phyloP scores from a whole-genome alignment of 139 green algal species.

The Coccomyxa sp. region DNA sequence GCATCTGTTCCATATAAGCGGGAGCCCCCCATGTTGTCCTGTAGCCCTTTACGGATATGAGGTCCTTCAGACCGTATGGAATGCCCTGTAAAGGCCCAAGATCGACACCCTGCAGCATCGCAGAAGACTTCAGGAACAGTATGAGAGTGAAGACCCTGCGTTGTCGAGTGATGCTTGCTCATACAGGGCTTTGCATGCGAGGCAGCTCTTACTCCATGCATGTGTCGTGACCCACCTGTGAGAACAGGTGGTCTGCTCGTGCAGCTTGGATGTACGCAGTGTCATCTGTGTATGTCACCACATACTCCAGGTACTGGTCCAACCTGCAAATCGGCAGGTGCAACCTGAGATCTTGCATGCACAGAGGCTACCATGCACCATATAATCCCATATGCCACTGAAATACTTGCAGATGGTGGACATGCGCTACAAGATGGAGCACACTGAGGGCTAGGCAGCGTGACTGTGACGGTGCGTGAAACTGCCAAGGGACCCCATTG shows the following conservation, averaged over 20 bases:
- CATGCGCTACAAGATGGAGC: background rate
- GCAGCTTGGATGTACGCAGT: slow-evolving; percentile 18
- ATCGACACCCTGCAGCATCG: slow-evolving; percentile 14
- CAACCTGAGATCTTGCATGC: no score
- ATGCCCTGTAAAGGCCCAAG: slow-evolving; percentile 30
- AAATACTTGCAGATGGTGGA: background rate
- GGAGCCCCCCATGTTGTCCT: slow-evolving; percentile 22
- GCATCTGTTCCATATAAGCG: slow-evolving; percentile 8
- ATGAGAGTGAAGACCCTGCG: no score
- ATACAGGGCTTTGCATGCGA: no score
- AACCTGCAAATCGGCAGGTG: slow-evolving; percentile 20
- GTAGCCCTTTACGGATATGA: slow-evolving; percentile 26
- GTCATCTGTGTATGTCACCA: slow-evolving; percentile 26
- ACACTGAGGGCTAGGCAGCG: background rate
- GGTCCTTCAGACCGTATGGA: slow-evolving; percentile 31
- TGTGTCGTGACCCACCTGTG: background rate
- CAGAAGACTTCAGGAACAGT: no score
- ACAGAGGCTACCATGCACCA: no score
- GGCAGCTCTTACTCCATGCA: no score
- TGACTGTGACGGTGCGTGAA: background rate
- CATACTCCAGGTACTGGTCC: slow-evolving; percentile 18
- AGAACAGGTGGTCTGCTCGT: slow-evolving; percentile 21
- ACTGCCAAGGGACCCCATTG: background rate
- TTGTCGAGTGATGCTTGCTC: no score
- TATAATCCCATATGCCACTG: no score